A percentile compares a stretch with the other conserved stretches of the same genome.
phyloP scores from a whole-genome alignment of 2,329 filamentous ascomycete species.

The Penicillium sp. region DNA sequence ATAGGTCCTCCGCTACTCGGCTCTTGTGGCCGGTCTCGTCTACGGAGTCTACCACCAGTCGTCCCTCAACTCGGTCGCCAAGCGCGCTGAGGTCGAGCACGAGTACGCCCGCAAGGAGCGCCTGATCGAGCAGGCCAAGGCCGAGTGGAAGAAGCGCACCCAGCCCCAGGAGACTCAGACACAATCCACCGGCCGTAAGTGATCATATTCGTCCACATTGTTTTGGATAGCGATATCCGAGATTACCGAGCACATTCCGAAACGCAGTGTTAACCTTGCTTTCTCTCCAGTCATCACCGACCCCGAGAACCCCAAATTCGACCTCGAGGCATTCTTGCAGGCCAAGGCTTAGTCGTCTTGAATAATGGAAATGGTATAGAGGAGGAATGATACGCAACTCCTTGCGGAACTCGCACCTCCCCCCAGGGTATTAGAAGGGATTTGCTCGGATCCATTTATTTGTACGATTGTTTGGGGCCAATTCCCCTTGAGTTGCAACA shows the following conservation, averaged over 20 bases:
- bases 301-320: conserved; percentile 84
- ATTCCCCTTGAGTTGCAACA: conserved; percentile 40
- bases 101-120: conserved; percentile 90
- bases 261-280: conserved; percentile 5
- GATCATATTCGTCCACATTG: neutral
- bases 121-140: conserved; percentile 90
- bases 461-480: conserved; percentile 47
- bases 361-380: conserved; percentile 24
- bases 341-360: conserved; percentile 53
- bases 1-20: conserved; percentile 96
- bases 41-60: conserved; percentile 96
- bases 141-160: conserved; percentile 81
- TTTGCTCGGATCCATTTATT: conserved; percentile 37
- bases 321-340: conserved; percentile 81
- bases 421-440: conserved; percentile 33
- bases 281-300: conserved; percentile 64
- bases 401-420: conserved; percentile 32
- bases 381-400: conserved; percentile 34
- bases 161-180: conserved; percentile 47
- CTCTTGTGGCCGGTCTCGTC: conserved; percentile 85
- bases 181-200: conserved; percentile 38
- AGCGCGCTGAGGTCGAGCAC: conserved; percentile 68
- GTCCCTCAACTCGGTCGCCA: conserved; percentile 70
- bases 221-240: neutral
- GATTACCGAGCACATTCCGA: conserved; percentile 4